Evolutionary conservation across 257 asterid genomes (phyloP), one percentile per base, ranked within the genome.

Genomic region (Cynanchum wilfordii): DNA sequence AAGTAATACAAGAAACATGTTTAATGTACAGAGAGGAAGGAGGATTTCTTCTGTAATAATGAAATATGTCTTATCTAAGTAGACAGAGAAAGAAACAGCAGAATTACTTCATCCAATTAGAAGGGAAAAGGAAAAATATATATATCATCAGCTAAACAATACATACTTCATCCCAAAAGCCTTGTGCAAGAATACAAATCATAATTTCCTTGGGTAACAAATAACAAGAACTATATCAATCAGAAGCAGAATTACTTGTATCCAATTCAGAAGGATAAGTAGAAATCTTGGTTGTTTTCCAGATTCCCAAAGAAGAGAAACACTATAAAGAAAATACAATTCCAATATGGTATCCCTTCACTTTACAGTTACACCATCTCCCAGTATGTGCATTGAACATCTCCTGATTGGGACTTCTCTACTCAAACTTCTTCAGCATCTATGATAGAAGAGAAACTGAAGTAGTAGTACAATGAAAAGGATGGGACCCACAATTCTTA

Each of bases 241-340:
- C 66, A 10, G 20, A 27, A 38, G 51, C 56, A 52, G 42, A 20
- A 47, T 58, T 33, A 0, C 59, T 55, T 36, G 38, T 2, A 13
- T 16, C 49, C 30, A 25, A 56, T 20, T n/a, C 5, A 24, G 3
- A 5, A 19, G 15, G 25, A 3, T 16, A 16, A 9, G 5, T 12
- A 38, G 13, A 49, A 63, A 40, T 64, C 40, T 62, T 63, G 59
- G 69, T 17, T 16, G 58, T 58, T 44, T 33, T 45, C 69, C 69
- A 36, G 54, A 15, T 38, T 62, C 10, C 24, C 0, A 44, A 72
- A 47, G 12, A 11, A 29, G 30, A 42, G 56, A 45, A 44, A 72
- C 1, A 25, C 54, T 4, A 20, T 11, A 3, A 45, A 13, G 42
- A 30, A 72, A 71, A 22, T 10, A 42, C 6, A 36, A 36, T 22